Conservation (phyloP, 352 stramenopile species). For the Aphanomyces cochlioides region DNA sequence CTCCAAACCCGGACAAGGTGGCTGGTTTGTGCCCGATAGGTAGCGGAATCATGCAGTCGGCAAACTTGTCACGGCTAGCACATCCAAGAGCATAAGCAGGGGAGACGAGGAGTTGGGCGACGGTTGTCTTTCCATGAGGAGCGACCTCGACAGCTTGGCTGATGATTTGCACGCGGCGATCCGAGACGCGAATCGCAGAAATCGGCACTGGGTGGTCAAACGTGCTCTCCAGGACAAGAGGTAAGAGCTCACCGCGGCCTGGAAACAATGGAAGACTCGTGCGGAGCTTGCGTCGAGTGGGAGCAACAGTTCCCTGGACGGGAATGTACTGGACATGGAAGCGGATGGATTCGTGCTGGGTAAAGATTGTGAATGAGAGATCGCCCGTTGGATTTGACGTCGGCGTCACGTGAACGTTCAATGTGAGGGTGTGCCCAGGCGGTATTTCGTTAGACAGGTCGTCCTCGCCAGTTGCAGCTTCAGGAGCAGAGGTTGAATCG, state of each 20-base stretch:
- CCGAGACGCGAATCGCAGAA: conserved; percentile 16
- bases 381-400: not conserved
- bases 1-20: conserved; percentile 10
- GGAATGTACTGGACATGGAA: conserved; percentile 12
- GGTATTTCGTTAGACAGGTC: not conserved
- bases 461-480: not conserved
- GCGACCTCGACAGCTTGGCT: not conserved
- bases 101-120: conserved; percentile 23
- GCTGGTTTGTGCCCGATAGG: not conserved
- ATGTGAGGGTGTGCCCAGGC: not conserved
- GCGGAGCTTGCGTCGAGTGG: not conserved
- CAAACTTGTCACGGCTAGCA: conserved; percentile 16
- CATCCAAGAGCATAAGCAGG: conserved; percentile 19
- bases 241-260: not conserved
- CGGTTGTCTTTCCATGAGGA: conserved; percentile 1
- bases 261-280: not conserved
- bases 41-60: conserved; percentile 22
- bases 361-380: not conserved
- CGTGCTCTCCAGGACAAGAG: not conserved
- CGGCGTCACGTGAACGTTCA: conserved; percentile 5
- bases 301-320: not conserved
- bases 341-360: conserved; percentile 1
- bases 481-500: not conserved
- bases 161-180: conserved; percentile 19
- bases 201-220: conserved; percentile 12